Evolutionary conservation across 805 yeast species (phyloP), one percentile per base, ranked within the genome.

Genomic region (Huiozyma naganishii): DNA sequence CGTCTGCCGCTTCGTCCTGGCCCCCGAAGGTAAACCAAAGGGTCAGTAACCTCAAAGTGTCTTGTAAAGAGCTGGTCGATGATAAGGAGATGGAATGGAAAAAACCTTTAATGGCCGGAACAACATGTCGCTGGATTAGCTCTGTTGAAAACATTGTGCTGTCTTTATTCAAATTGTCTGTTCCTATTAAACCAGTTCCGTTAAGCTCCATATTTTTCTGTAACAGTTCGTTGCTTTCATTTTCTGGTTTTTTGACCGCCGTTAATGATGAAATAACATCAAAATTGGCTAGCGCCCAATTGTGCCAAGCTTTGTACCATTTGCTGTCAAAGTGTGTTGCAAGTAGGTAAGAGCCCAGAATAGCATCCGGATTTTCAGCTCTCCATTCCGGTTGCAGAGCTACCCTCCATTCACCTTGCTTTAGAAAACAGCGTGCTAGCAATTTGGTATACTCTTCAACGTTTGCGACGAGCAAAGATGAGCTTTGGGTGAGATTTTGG

Each of bases 241-340:
- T 43, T 13, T 36, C 55, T 49, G 10, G 37, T 37, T 44, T 48
- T 27, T 37, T 39, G 27, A 47, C 35, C 11, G 63, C 48, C 0
- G 69, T 64, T 28, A 71, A 65, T 3, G 81, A 68, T 0, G 95
- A 80, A 13, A 89, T 81, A 0, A 89, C 97, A 57, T 90, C 96
- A 59, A 87, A 90, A 61, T 90, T 90, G 0, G 97, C 96, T 56
- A 90, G 70, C 0, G 97, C 97, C 97, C 97, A 90, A 58, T 86
- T 89, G 58, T 90, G 97, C 97, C 97, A 90, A 27, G 97, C 97
- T 58, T 90, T 90, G 57, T 90, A 90, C 97, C 97, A 90, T 29
- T 75, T 74, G 30, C 76, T 71, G 59, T 89, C 97, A 62, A 90
- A 89, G 58, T 88, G 95, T 0, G 97, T 89, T 0, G 97, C 97